Evolutionary conservation across 2,329 filamentous ascomycete genomes (phyloP), one percentile per base, ranked within the genome.

Genomic region (Epichloe sylvatica): DNA sequence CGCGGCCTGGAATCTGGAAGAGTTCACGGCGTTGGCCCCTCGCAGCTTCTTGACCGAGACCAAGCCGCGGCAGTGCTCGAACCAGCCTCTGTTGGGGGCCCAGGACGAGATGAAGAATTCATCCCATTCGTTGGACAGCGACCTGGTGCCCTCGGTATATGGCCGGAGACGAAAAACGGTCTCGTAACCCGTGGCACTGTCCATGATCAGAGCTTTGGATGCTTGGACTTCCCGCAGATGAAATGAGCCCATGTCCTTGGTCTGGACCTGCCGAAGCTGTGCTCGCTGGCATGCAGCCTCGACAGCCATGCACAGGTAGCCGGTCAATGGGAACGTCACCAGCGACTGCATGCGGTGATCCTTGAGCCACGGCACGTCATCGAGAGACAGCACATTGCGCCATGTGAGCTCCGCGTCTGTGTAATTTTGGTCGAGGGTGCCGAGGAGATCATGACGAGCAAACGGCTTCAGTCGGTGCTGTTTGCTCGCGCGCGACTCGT

Each of bases 301-400:
- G 0, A 74, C 54, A 0, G 67, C 71, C 70, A 80, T 75, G 30
- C 70, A 67, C 3, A 77, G 58, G 47, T 71, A 75, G 3, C 73
- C 78, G 1, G 74, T 68, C 36, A 76, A 67, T 30, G 78, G 76
- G 57, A 76, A 80, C 35, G 78, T 70, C 2, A 69, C 71, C 33
- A 77, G 61, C 11, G 71, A 75, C 55, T 81, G 76, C 60, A 82
- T 74, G 49, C 64, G 65, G 62, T 82, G 79, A 55, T 80, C 74
- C 43, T 73, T 69, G 4, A 79, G 66, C 67, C 80, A 83, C 1
- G 81, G 75, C 0, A 75, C 56, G 46, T 76, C 72, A 41, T 74
- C 70, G 0, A 70, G 53, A 7, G 65, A 65, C 33, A 76, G 56
- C 19, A 70, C 65, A 51, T 74, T 75, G 38, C 72, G 64, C 74